Evolutionary conservation across 106 monocot genomes (phyloP), one percentile per base, ranked within the genome.

Genomic region (Agapanthus africanus): DNA sequence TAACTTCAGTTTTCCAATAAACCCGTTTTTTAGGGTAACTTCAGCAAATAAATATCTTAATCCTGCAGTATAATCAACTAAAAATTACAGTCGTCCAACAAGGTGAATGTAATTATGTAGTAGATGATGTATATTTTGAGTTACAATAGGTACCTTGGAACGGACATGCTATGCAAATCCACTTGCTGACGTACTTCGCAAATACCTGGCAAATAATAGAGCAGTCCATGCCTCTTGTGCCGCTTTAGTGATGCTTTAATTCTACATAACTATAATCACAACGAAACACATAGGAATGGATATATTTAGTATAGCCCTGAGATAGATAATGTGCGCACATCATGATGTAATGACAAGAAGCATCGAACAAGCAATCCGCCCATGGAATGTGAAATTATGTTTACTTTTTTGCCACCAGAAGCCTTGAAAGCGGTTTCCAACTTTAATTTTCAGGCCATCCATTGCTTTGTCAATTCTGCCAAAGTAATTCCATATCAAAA

Each of bases 331-430:
- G n/a, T n/a, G n/a, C 90, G 35, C 23, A 95, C 94, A 79, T 95
- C 88, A 71, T 46, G 77, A 54, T 85, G 54, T 13, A 88, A 75
- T 0, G 91, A 78, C 44, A 95, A 69, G 83, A 95, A 91, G 78
- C 90, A 85, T 15, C 79, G 77, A 56, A 95, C 71, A 74, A 95
- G 85, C 66, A 91, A 72, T 40, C 94, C 94, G 52, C 94, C 94
- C 94, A 95, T 95, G 28, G 94, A 95, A 79, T 95, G 94, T 66
- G 94, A 91, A 54, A 95, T 91, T 73, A 95, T 62, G 54, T 83
- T 83, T 33, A 95, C 79, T 79, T 85, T 95, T 79, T 81, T 85
- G 70, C 91, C 94, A 27, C 88, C 91, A 39, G 91, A 91, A 42
- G 81, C 70, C 65, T 85, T 85, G 77, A 87, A 91, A 72, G 85